Conservation (phyloP, 805 yeast genomes). For the Saturnispora sekii region DNA sequence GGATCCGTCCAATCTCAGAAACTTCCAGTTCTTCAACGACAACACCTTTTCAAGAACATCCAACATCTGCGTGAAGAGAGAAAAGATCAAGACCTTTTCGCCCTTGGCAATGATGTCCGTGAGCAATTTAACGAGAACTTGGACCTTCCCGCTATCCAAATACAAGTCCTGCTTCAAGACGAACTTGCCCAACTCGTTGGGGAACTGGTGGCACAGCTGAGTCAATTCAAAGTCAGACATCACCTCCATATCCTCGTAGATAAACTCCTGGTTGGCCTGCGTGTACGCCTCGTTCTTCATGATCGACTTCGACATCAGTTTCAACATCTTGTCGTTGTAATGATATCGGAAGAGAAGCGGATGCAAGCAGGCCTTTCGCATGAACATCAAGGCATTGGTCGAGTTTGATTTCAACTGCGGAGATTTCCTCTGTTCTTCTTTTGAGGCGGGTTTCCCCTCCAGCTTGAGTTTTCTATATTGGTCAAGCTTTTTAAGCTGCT, state of each 20-base stretch:
- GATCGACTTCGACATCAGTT: constrained; percentile 65
- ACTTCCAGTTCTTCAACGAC: constrained; percentile 53
- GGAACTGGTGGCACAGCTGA: constrained; percentile 61
- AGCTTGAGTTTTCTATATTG: constrained; percentile 34
- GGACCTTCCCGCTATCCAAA: constrained; percentile 67
- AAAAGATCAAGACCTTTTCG: constrained; percentile 70
- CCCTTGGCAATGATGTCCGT: constrained; percentile 43
- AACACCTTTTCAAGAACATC: constrained; percentile 79
- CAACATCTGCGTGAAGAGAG: constrained; percentile 85
- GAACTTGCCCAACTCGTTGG: constrained; percentile 48
- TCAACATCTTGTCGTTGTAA: constrained; percentile 47
- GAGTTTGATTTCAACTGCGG: constrained; percentile 17
- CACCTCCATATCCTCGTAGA: constrained; percentile 88
- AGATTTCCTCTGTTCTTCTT: constrained; percentile 27
- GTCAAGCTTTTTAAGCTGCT: constrained; percentile 40
- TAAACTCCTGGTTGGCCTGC: constrained; percentile 67
- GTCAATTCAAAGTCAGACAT: constrained; percentile 90
- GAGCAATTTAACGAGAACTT: constrained; percentile 46
- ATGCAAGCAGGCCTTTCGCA: constrained; percentile 89
- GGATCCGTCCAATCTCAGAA: constrained; percentile 83
- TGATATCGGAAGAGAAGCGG: constrained; percentile 71
- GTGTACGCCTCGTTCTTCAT: constrained; percentile 71
- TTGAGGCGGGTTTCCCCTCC: constrained; percentile 29
- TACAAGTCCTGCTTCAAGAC: constrained; percentile 42
- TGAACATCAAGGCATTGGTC: constrained; percentile 73